Percentiles rank a stretch among this genome's conserved stretches.
Evolutionary conservation across 768 basidiomycete genomes (phyloP).

Genomic region (Suillus placidus): DNA sequence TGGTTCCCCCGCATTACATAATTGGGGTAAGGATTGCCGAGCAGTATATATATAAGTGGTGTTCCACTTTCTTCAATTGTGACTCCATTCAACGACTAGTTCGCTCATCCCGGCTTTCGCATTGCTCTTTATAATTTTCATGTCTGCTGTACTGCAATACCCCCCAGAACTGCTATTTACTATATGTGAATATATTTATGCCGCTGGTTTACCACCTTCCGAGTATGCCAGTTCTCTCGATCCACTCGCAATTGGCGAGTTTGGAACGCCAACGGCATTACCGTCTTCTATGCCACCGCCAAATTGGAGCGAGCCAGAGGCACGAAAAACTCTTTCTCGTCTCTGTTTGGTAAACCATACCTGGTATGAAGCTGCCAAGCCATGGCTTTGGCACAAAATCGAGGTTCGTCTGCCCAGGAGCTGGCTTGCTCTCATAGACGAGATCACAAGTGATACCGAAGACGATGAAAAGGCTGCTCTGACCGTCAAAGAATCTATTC

Average conservation of each 20-base stretch:
- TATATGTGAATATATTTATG: constrained; percentile 74
- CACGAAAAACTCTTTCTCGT: constrained; percentile 64
- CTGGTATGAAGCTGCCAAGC: constrained; percentile 83
- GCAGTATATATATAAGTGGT: constrained; percentile 1
- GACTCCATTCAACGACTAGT: neutral
- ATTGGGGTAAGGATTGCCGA: constrained; percentile 4
- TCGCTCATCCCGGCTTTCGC: constrained; percentile 12
- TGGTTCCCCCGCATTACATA: constrained; percentile 7
- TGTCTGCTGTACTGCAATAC: constrained; percentile 45
- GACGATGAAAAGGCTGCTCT: constrained; percentile 65
- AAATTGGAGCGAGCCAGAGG: constrained; percentile 68
- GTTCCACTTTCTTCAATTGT: neutral
- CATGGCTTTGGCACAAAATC: constrained; percentile 84
- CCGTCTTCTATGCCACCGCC: constrained; percentile 76
- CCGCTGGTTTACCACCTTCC: constrained; percentile 57
- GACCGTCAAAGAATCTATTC: constrained; percentile 68
- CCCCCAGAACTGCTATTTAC: constrained; percentile 73
- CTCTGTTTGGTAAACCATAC: constrained; percentile 78
- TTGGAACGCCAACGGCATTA: constrained; percentile 55
- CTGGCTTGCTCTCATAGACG: constrained; percentile 82
- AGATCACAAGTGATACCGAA: constrained; percentile 69
- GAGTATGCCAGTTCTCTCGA: constrained; percentile 59
- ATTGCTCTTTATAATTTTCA: constrained; percentile 20
- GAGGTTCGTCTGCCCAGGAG: constrained; percentile 83
- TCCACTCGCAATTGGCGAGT: constrained; percentile 54